These are phyloP conservation scores for Raffaelea deltoideospora DNA, from an alignment of 2,329 filamentous ascomycete species.

Conservation along the genomic window DNA sequence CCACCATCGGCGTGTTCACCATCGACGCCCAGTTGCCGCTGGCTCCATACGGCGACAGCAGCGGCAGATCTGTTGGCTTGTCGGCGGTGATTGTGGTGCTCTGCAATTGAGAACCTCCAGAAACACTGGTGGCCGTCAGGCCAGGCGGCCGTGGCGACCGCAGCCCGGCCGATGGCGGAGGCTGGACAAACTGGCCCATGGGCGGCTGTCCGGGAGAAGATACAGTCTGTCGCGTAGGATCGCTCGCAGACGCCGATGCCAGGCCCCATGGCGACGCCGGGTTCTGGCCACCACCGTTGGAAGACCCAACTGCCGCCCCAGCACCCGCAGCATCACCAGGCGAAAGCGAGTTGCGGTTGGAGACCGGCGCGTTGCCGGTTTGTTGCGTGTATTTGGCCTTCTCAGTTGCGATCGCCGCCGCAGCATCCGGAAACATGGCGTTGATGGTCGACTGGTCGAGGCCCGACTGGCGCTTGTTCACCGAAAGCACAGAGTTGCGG, in stretches of 20 bases:
- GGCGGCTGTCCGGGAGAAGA: conserved; percentile 55
- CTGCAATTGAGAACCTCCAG: too few relatives aligned
- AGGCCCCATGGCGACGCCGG: conserved; percentile 75
- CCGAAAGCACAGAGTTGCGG: conserved; percentile 62
- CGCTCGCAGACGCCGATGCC: too few relatives aligned
- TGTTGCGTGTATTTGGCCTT: conserved; percentile 96
- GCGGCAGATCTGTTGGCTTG: conserved; percentile 56
- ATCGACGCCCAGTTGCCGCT: conserved; percentile 97
- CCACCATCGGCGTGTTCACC: conserved; percentile 92
- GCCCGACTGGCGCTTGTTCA: conserved; percentile 84
- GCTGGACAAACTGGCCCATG: conserved; percentile 93
- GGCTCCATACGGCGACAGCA: conserved; percentile 70
- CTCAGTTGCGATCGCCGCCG: conserved; percentile 94
- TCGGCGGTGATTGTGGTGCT: conserved; percentile 69
- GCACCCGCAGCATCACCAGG: conserved; percentile 36
- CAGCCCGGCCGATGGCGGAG: conserved; percentile 56
- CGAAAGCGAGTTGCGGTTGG: conserved; percentile 69
- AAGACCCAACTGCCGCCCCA: too few relatives aligned
- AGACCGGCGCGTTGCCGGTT: conserved; percentile 76
- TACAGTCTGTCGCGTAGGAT: conserved; percentile 52
- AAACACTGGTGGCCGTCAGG: conserved; percentile 43
- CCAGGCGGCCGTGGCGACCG: conserved; percentile 66
- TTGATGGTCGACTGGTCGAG: conserved; percentile 89
- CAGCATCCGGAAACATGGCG: conserved; percentile 97
- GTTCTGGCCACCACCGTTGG: conserved; percentile 48